Conservation (phyloP, 495 filamentous ascomycete species). For the Neurospora terricola region DNA sequence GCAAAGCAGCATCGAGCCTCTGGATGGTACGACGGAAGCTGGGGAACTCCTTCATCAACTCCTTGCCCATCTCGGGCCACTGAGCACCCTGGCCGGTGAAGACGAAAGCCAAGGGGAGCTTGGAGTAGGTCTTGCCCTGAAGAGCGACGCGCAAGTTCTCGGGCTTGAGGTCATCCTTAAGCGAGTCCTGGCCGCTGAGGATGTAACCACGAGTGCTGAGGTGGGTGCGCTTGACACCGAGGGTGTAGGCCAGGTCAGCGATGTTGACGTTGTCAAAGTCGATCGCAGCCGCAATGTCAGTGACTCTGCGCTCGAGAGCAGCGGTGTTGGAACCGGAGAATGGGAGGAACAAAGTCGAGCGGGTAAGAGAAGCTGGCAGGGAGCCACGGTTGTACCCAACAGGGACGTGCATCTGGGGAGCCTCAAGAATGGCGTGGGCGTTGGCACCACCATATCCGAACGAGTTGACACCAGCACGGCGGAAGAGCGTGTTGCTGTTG, state of each 20-base stretch:
- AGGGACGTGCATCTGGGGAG: slow-evolving; percentile 2
- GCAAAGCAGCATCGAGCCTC: slow-evolving; percentile 8
- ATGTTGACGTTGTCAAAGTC: slow-evolving; percentile 7
- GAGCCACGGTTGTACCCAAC: neutral
- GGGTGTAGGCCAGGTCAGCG: slow-evolving; percentile 21
- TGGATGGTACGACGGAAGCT: slow-evolving; percentile 12
- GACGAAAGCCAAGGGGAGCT: slow-evolving; percentile 19
- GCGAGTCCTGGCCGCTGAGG: slow-evolving; percentile 2
- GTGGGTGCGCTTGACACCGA: slow-evolving; percentile 20
- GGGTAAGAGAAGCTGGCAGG: neutral
- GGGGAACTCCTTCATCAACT: slow-evolving; percentile 23
- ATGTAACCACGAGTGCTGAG: slow-evolving; percentile 2
- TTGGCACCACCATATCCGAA: slow-evolving; percentile 54
- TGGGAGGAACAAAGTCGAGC: neutral
- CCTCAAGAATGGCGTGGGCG: slow-evolving; percentile 46
- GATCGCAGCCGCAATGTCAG: neutral
- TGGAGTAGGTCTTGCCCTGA: neutral
- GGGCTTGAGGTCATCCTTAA: neutral
- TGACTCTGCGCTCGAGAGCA: neutral
- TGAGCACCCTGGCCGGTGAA: slow-evolving; percentile 38
- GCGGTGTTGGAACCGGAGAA: slow-evolving; percentile 4
- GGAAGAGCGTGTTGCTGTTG: slow-evolving; percentile 10
- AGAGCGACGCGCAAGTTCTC: neutral
- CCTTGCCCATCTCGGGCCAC: slow-evolving; percentile 39
- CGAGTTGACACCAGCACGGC: slow-evolving; percentile 42